These are phyloP conservation scores for Phytophthora quininea DNA, from an alignment of 352 stramenopile species.

Conservation along the genomic window DNA sequence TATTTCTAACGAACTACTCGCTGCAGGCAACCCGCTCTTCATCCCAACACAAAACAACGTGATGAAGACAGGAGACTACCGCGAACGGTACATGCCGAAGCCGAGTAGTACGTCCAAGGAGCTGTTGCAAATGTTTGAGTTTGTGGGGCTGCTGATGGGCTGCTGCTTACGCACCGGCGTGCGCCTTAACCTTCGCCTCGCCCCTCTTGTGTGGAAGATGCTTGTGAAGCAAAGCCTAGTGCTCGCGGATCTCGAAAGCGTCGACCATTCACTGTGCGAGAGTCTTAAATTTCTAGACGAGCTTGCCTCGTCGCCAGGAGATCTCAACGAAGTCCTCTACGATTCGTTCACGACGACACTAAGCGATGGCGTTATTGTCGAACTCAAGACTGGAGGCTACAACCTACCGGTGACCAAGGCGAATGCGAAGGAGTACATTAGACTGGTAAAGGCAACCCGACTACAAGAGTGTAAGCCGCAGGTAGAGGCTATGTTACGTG, in stretches of 20 bases:
- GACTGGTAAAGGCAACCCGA: constrained; percentile 60
- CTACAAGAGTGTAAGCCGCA: constrained; percentile 80
- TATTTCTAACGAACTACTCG: constrained; percentile 70
- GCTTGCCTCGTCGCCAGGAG: constrained; percentile 20
- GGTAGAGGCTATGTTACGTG: constrained; percentile 75
- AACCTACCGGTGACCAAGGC: constrained; percentile 64
- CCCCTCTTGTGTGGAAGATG: constrained; percentile 82
- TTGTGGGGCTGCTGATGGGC: constrained; percentile 78
- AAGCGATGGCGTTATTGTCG: constrained; percentile 67
- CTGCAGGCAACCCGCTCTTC: constrained; percentile 56
- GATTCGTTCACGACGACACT: constrained; percentile 79
- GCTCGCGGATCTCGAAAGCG: constrained; percentile 62
- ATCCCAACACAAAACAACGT: constrained; percentile 75
- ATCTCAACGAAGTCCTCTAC: constrained; percentile 46
- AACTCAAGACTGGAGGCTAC: constrained; percentile 57
- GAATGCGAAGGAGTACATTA: constrained; percentile 79
- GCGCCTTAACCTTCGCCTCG: constrained; percentile 70
- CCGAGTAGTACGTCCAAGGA: constrained; percentile 64
- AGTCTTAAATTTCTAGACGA: constrained; percentile 55
- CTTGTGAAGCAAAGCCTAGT: constrained; percentile 74
- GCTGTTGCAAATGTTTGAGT: constrained; percentile 76
- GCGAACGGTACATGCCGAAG: constrained; percentile 67
- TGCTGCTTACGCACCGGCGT: constrained; percentile 82
- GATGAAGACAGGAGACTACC: constrained; percentile 74
- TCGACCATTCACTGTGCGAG: constrained; percentile 65